A percentile compares a stretch with the other conserved stretches of the same genome.
These are phyloP conservation scores for Aspergillus hiratsukae DNA, from an alignment of 2,329 filamentous ascomycete species.

Conservation along the genomic window DNA sequence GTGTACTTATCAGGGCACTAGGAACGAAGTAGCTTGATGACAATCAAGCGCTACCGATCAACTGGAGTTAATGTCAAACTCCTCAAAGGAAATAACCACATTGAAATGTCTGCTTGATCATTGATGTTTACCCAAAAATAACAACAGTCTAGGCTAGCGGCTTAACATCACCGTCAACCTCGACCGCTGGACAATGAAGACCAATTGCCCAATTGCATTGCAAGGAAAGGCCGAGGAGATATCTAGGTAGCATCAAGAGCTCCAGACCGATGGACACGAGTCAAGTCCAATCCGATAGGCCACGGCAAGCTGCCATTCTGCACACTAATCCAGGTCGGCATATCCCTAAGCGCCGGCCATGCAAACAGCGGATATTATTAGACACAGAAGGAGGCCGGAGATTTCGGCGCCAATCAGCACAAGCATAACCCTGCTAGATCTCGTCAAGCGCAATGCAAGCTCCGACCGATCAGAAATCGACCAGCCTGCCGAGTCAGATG, in stretches of 20 bases:
- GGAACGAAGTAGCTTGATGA: background rate
- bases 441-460: background rate
- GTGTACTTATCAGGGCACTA: background rate
- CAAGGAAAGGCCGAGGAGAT: background rate
- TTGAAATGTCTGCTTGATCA: background rate
- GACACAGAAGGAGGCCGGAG: background rate
- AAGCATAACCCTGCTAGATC: background rate
- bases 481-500: background rate
- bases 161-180: background rate
- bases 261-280: background rate
- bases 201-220: background rate
- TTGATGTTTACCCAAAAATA: background rate
- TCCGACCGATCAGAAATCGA: background rate
- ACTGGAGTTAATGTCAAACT: background rate
- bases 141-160: background rate
- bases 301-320: constrained; percentile 11
- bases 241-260: background rate
- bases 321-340: constrained; percentile 23
- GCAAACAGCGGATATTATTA: constrained; percentile 4
- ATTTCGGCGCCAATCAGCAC: constrained; percentile 17
- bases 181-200: background rate
- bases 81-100: background rate
- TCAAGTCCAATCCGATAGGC: background rate
- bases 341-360: constrained; percentile 17
- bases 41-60: background rate